Conservation (phyloP, 352 stramenopile species). For the Globisporangium sylvaticum region DNA sequence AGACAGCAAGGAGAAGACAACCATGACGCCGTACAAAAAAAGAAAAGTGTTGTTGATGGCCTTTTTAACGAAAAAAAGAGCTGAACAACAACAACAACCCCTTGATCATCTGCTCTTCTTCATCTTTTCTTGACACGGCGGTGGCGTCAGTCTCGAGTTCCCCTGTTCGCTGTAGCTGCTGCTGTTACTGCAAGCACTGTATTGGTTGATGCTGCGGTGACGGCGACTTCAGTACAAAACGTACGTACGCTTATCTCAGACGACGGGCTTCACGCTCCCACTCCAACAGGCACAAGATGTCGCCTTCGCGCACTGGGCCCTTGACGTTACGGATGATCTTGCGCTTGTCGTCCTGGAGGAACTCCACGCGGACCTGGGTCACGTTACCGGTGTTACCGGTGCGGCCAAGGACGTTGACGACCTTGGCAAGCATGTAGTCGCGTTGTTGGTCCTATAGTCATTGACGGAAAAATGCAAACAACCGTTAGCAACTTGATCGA, state of each 20-base stretch:
- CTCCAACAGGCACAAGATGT: constrained; percentile 99
- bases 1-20: too few species aligned
- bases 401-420: constrained; percentile 98
- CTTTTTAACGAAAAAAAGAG: constrained; percentile 2
- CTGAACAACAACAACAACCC: background rate
- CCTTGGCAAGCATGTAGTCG: constrained; percentile 98
- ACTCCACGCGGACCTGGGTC: constrained; percentile 99
- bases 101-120: constrained; percentile 8
- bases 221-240: background rate
- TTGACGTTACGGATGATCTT: constrained; percentile 99
- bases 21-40: constrained; percentile 9
- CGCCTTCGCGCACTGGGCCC: constrained; percentile 96
- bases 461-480: background rate
- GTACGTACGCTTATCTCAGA: constrained; percentile 90
- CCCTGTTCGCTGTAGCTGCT: constrained; percentile 5
- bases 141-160: constrained; percentile 2
- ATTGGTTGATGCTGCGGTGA: background rate
- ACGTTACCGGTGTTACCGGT: constrained; percentile 99
- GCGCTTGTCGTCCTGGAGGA: constrained; percentile 98
- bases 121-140: constrained; percentile 6
- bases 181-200: background rate
- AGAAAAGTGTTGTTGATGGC: constrained; percentile 3
- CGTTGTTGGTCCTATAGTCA: constrained; percentile 59
- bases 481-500: constrained; percentile 8
- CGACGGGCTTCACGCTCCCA: constrained; percentile 99